Percentiles rank a stretch among this genome's conserved stretches.
phyloP scores from a whole-genome alignment of 2,329 filamentous ascomycete species.

The Claviceps digitariae region DNA sequence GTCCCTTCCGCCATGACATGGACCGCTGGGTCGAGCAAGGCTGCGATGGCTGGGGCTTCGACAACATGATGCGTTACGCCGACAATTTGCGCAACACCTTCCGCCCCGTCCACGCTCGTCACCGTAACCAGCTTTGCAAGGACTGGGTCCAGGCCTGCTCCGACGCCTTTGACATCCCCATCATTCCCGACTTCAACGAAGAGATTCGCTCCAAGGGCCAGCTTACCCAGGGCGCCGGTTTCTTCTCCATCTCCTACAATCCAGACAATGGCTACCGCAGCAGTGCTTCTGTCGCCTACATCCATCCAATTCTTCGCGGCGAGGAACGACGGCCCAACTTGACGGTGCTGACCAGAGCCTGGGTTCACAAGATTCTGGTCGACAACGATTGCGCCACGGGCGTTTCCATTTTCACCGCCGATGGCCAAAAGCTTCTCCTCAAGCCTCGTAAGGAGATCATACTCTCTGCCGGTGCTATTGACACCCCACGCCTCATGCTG shows the following conservation, averaged over 20 bases:
- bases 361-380: slow-evolving; percentile 73
- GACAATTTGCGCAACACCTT: slow-evolving; percentile 83
- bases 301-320: slow-evolving; percentile 77
- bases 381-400: slow-evolving; percentile 57
- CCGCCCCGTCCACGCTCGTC: slow-evolving; percentile 72
- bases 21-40: slow-evolving; percentile 72
- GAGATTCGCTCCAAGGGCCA: slow-evolving; percentile 63
- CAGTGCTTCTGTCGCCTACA: slow-evolving; percentile 82
- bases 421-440: slow-evolving; percentile 40
- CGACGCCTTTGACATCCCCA: slow-evolving; percentile 62
- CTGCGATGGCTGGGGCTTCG: slow-evolving; percentile 76
- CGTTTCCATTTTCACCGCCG: slow-evolving; percentile 49
- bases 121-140: slow-evolving; percentile 81
- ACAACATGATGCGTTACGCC: slow-evolving; percentile 67
- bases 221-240: slow-evolving; percentile 65
- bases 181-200: slow-evolving; percentile 76
- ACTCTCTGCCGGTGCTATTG: slow-evolving; percentile 65
- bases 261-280: slow-evolving; percentile 74
- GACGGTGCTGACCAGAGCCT: slow-evolving; percentile 75
- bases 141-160: slow-evolving; percentile 81
- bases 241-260: slow-evolving; percentile 86
- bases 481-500: slow-evolving; percentile 58
- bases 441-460: slow-evolving; percentile 63
- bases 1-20: slow-evolving; percentile 80
- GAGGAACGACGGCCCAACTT: slow-evolving; percentile 74